Conservation (phyloP, 495 filamentous ascomycete genomes). For the Xylaria telfairii region DNA sequence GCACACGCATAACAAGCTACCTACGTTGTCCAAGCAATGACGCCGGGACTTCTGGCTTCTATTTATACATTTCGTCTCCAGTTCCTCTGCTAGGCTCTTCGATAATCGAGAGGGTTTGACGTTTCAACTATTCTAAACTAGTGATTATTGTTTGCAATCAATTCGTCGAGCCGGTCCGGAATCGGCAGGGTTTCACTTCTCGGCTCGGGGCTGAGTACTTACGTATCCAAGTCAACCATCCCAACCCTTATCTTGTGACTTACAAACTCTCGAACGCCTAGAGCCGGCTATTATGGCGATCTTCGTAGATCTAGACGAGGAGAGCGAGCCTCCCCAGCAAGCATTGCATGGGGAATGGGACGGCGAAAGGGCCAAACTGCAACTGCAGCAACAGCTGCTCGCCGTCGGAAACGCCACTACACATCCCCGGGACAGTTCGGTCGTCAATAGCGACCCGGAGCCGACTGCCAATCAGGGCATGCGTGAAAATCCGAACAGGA, state of each 20-base stretch:
- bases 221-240: neutral
- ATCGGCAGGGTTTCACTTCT: slow-evolving; percentile 12
- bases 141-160: neutral
- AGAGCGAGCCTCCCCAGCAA: slow-evolving; percentile 55
- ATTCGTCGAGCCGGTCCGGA: slow-evolving; percentile 7
- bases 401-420: slow-evolving; percentile 32
- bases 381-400: slow-evolving; percentile 29
- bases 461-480: slow-evolving; percentile 35
- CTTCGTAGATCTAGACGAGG: slow-evolving; percentile 68
- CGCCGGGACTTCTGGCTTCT: slow-evolving; percentile 12
- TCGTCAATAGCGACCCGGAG: slow-evolving; percentile 30
- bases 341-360: slow-evolving; percentile 38
- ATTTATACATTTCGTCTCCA: slow-evolving; percentile 15
- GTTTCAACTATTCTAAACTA: neutral
- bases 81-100: neutral
- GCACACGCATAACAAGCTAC: slow-evolving; percentile 15
- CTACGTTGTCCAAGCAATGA: slow-evolving; percentile 10
- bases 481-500: slow-evolving; percentile 68
- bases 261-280: neutral
- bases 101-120: neutral
- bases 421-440: slow-evolving; percentile 25
- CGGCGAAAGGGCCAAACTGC: slow-evolving; percentile 31
- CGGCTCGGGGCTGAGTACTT: neutral
- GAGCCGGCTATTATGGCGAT: slow-evolving; percentile 58
- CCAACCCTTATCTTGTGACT: slow-evolving; percentile 1